phyloP scores from a whole-genome alignment of 83 land plant genomes.

The Picea abies region DNA sequence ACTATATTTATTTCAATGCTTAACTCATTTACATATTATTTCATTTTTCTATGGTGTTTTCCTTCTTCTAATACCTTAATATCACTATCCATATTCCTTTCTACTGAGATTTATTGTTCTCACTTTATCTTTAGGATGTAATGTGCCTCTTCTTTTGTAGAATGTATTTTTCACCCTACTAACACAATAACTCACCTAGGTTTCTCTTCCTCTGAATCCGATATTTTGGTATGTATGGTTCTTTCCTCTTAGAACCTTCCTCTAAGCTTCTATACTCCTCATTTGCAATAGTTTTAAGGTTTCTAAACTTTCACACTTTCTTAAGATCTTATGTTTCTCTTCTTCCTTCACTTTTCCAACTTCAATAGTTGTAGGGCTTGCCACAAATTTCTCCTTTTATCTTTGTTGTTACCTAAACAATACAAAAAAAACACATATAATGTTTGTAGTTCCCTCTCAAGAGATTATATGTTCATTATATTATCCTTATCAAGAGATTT shows the following conservation, averaged over 20 bases:
- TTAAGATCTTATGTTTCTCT: too few relatives aligned
- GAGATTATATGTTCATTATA: too few relatives aligned
- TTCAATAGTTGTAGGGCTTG: too few relatives aligned
- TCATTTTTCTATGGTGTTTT: not conserved
- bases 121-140: not conserved
- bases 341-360: too few relatives aligned
- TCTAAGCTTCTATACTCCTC: accelerated
- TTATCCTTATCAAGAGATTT: too few relatives aligned
- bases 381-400: too few relatives aligned
- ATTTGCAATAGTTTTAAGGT: too few relatives aligned
- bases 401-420: too few relatives aligned
- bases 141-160: not conserved
- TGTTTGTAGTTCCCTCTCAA: too few relatives aligned
- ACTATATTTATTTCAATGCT: not conserved
- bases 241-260: not conserved
- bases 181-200: not conserved
- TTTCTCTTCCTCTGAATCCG: not conserved
- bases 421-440: too few relatives aligned
- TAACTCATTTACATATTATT: not conserved
- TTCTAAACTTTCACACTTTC: too few relatives aligned
- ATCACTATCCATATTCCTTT: not conserved
- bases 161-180: not conserved
- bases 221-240: not conserved
- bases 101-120: not conserved
- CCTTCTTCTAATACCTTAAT: not conserved